These are phyloP conservation scores for Colletotrichum cordylinicola DNA, from an alignment of 2,329 filamentous ascomycete genomes.

Conservation along the genomic window DNA sequence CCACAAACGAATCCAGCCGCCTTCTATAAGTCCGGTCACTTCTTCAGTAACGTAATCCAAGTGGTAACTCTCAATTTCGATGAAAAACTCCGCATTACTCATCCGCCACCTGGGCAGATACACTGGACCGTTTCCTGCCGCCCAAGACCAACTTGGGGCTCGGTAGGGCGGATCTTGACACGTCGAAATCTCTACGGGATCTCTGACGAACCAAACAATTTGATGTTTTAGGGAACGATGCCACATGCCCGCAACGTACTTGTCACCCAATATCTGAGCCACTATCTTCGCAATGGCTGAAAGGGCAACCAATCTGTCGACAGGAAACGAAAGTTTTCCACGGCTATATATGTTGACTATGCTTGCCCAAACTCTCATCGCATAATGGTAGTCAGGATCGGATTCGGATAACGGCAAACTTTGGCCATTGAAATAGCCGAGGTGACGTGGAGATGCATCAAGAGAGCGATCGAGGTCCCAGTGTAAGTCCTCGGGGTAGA, in stretches of 20 bases:
- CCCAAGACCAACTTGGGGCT: background rate
- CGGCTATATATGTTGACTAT: background rate
- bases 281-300: background rate
- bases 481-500: background rate
- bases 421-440: background rate
- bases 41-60: background rate
- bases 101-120: too few relatives aligned
- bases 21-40: background rate
- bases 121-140: background rate
- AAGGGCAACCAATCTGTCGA: background rate
- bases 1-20: background rate
- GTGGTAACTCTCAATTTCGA: background rate
- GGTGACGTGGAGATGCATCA: background rate
- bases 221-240: background rate
- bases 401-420: too few relatives aligned
- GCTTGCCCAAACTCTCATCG: background rate
- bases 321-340: background rate
- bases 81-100: background rate
- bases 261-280: background rate
- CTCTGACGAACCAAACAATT: background rate
- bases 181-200: background rate
- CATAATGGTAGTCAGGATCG: rapidly evolving
- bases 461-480: too few relatives aligned
- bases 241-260: background rate
- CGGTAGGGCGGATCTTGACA: background rate